Conservation (phyloP, 2,329 filamentous ascomycete species). For the Fusarium avenaceum region DNA sequence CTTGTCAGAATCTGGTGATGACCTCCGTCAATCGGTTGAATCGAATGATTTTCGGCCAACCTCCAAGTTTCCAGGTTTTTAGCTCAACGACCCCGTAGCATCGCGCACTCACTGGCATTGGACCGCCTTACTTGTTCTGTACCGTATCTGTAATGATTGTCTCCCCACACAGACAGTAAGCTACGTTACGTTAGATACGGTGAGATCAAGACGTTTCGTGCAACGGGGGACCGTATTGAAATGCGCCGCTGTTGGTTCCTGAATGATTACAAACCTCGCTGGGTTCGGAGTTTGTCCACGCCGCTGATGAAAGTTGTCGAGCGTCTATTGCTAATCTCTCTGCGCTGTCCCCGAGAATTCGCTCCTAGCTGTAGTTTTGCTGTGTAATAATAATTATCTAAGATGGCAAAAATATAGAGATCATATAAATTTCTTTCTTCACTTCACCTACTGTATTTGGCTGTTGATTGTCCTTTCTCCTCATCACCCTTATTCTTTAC, state of each 20-base stretch:
- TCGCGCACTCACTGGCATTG: background rate
- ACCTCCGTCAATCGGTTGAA: constrained; percentile 13
- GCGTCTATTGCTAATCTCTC: constrained; percentile 12
- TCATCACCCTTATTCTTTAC: constrained; percentile 14
- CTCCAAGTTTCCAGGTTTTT: constrained; percentile 13
- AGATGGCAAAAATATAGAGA: constrained; percentile 5
- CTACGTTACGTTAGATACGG: background rate
- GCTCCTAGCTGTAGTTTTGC: background rate
- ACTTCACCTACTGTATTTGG: background rate
- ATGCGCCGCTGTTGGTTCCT: background rate
- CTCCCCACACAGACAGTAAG: constrained; percentile 28
- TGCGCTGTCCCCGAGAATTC: background rate
- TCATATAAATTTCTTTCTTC: background rate
- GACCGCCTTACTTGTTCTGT: constrained; percentile 11
- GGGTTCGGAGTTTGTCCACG: constrained; percentile 7
- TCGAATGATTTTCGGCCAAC: constrained; percentile 27
- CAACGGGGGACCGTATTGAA: constrained; percentile 1
- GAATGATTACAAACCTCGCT: constrained; percentile 21
- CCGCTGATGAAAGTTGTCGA: constrained; percentile 3
- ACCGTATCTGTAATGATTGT: constrained; percentile 12
- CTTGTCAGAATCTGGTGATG: constrained; percentile 8
- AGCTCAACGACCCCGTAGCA: background rate
- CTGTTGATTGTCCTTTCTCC: constrained; percentile 5
- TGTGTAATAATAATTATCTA: background rate
- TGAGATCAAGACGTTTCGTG: background rate